These are phyloP conservation scores for Collybia sordida DNA, from an alignment of 768 basidiomycete genomes.

Conservation along the genomic window DNA sequence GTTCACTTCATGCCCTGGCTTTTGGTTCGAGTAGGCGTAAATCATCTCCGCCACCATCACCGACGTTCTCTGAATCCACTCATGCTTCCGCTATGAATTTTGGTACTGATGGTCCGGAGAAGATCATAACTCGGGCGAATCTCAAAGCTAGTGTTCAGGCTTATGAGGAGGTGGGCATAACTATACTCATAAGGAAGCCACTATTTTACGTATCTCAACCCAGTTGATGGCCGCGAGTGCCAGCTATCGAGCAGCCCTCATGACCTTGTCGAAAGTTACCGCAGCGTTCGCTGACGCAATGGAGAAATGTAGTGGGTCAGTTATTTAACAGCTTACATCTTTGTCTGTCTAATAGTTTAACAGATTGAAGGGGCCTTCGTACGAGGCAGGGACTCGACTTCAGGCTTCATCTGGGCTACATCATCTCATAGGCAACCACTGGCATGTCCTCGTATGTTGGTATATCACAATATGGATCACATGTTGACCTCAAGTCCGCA, in stretches of 20 bases:
- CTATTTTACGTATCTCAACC: slow-evolving; percentile 3
- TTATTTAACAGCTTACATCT: slow-evolving; percentile 7
- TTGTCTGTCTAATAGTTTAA: slow-evolving; percentile 1
- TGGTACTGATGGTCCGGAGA: slow-evolving; percentile 70
- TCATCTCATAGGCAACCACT: slow-evolving; percentile 90
- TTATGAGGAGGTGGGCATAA: slow-evolving; percentile 70
- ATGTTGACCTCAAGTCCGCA: slow-evolving; percentile 25
- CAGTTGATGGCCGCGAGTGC: slow-evolving; percentile 78
- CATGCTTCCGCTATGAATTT: slow-evolving; percentile 78
- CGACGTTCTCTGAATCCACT: slow-evolving; percentile 81
- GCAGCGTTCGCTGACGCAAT: slow-evolving; percentile 86
- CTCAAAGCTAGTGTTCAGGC: slow-evolving; percentile 76
- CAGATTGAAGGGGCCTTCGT: slow-evolving; percentile 77
- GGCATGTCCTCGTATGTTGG: slow-evolving; percentile 83
- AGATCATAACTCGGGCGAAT: slow-evolving; percentile 80
- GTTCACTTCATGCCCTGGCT: slow-evolving; percentile 56
- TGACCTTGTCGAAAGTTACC: slow-evolving; percentile 80
- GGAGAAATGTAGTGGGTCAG: slow-evolving; percentile 81
- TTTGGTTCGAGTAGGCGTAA: slow-evolving; percentile 43
- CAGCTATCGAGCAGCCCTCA: slow-evolving; percentile 76
- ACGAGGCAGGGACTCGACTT: slow-evolving; percentile 78
- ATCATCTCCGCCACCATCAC: slow-evolving; percentile 69
- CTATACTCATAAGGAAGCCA: slow-evolving; percentile 1
- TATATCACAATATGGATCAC: neutral
- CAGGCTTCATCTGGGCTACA: slow-evolving; percentile 88